phyloP scores from a whole-genome alignment of 2,329 filamentous ascomycete genomes.

The Monosporascus sp. region DNA sequence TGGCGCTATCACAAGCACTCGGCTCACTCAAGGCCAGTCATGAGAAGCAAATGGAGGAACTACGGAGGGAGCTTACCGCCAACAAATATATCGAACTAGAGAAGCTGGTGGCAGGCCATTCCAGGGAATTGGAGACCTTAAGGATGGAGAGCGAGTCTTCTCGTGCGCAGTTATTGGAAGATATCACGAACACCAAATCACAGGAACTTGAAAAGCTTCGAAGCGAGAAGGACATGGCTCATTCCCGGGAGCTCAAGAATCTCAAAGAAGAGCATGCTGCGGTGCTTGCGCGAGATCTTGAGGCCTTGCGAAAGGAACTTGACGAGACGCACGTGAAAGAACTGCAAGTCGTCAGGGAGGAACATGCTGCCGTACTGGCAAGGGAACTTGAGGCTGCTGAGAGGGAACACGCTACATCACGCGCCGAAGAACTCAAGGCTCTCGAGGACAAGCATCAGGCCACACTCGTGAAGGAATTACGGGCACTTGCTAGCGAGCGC shows the following conservation, averaged over 20 bases:
- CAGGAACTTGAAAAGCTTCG: slow-evolving; percentile 15
- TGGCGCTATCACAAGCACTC: slow-evolving; percentile 18
- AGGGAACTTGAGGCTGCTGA: slow-evolving; percentile 6
- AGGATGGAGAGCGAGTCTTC: slow-evolving; percentile 16
- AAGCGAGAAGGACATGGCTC: slow-evolving; percentile 2
- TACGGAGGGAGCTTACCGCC: slow-evolving; percentile 22
- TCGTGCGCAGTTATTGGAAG: slow-evolving; percentile 11
- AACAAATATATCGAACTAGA: slow-evolving; percentile 19
- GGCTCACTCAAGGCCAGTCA: slow-evolving; percentile 24
- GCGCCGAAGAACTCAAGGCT: not conserved
- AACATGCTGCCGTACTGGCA: slow-evolving; percentile 16
- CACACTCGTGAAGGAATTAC: not conserved
- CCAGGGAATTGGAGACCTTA: slow-evolving; percentile 18
- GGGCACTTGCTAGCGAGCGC: not conserved
- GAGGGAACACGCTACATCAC: not conserved
- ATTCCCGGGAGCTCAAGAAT: not conserved
- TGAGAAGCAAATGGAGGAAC: slow-evolving; percentile 19
- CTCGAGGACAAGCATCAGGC: slow-evolving; percentile 3
- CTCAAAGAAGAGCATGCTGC: not conserved
- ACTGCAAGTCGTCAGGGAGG: slow-evolving; percentile 16
- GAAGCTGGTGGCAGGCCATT: slow-evolving; percentile 15
- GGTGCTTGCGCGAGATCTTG: not conserved
- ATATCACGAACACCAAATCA: slow-evolving; percentile 12
- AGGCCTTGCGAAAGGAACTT: not conserved
- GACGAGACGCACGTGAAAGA: slow-evolving; percentile 7